These are phyloP conservation scores for Euclidium syriacum DNA, from an alignment of 345 rosid genomes.

Conservation along the genomic window DNA sequence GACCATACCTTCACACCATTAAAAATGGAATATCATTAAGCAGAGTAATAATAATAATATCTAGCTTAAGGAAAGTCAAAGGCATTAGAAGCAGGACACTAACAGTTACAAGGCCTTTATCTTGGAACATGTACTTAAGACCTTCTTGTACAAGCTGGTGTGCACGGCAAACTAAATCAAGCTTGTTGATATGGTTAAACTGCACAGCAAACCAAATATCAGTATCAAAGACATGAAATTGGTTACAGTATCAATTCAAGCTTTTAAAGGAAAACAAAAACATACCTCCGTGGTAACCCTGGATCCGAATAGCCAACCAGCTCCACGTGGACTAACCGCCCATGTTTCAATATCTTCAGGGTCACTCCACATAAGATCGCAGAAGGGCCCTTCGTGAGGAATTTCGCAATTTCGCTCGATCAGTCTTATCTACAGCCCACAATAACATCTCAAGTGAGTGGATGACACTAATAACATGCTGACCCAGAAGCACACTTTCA, in stretches of 20 bases:
- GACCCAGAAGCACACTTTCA: neutral
- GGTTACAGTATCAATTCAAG: neutral
- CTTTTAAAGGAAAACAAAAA: neutral
- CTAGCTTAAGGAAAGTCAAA: neutral
- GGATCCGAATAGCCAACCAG: slow-evolving; percentile 99
- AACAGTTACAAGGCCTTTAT: slow-evolving; percentile 98
- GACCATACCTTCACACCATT: slow-evolving; percentile 81
- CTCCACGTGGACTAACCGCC: slow-evolving; percentile 99
- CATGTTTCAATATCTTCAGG: slow-evolving; percentile 99
- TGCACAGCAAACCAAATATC: slow-evolving; percentile 32
- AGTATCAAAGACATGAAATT: slow-evolving; percentile 1
- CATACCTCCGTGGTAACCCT: slow-evolving; percentile 94
- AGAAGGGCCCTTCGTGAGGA: slow-evolving; percentile 99
- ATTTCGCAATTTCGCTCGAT: slow-evolving; percentile 96
- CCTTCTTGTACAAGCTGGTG: slow-evolving; percentile 99
- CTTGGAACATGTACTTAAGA: slow-evolving; percentile 98
- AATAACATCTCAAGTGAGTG: slow-evolving; percentile 11
- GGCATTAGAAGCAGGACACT: slow-evolving; percentile 23
- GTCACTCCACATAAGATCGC: slow-evolving; percentile 99
- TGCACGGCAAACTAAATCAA: slow-evolving; percentile 94
- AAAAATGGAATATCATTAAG: slow-evolving; percentile 12
- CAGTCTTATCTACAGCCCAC: slow-evolving; percentile 67
- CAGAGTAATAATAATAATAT: neutral
- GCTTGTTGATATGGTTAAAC: slow-evolving; percentile 93
- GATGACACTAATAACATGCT: slow-evolving; percentile 6